Conservation (phyloP, 768 basidiomycete genomes). For the Amanita rimosa region DNA sequence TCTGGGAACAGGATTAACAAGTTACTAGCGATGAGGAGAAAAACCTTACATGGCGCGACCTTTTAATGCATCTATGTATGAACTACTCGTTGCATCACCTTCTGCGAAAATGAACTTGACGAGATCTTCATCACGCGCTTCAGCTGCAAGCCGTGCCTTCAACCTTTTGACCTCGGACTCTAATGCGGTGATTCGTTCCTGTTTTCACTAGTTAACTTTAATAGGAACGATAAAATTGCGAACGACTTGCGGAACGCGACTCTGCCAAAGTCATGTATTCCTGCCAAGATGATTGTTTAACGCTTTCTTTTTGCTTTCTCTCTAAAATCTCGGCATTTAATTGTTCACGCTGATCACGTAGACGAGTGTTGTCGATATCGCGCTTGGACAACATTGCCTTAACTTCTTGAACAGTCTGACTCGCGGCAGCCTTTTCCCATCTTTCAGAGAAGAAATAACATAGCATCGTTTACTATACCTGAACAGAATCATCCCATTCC, state of each 20-base stretch:
- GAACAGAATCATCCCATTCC: conserved; percentile 33
- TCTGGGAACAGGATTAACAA: conserved; percentile 24
- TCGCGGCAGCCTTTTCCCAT: conserved; percentile 18
- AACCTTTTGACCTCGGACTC: conserved; percentile 64
- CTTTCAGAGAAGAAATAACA: conserved; percentile 6
- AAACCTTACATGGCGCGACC: conserved; percentile 40
- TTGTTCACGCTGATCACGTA: conserved; percentile 68
- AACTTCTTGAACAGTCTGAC: conserved; percentile 50
- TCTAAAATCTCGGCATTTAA: conserved; percentile 53
- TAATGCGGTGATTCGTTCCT: conserved; percentile 68
- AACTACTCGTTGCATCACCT: conserved; percentile 27
- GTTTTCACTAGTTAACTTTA: conserved; percentile 8
- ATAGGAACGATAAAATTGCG: conserved; percentile 6
- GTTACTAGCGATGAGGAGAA: neutral
- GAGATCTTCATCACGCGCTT: conserved; percentile 58
- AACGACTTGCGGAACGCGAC: conserved; percentile 37
- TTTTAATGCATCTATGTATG: conserved; percentile 44
- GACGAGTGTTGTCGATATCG: conserved; percentile 52
- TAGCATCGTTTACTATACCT: conserved; percentile 18
- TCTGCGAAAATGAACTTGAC: conserved; percentile 58
- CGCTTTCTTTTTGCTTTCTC: conserved; percentile 49
- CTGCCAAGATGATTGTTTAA: conserved; percentile 45
- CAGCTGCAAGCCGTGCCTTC: conserved; percentile 69
- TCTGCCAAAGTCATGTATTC: conserved; percentile 59
- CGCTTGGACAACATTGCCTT: conserved; percentile 49